Conservation (phyloP, 805 yeast genomes). For the Wickerhamomyces queroliae region DNA sequence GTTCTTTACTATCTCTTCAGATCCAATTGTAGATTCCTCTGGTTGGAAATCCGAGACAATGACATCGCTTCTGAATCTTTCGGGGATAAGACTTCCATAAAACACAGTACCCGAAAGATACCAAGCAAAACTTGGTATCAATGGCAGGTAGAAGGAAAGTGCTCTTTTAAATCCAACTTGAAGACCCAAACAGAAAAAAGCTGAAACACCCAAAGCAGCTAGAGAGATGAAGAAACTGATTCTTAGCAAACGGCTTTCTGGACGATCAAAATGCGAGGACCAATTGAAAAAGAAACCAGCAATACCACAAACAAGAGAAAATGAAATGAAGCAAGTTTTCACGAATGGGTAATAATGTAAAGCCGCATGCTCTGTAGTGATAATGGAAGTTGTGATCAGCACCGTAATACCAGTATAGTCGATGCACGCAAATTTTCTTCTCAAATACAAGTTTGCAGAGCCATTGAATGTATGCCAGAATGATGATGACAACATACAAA, state of each 20-base stretch:
- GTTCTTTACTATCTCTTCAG: conserved; percentile 25
- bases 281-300: conserved; percentile 79
- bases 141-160: conserved; percentile 54
- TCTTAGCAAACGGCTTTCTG: conserved; percentile 75
- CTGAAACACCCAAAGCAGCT: conserved; percentile 67
- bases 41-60: conserved; percentile 40
- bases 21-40: conserved; percentile 26
- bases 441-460: conserved; percentile 53
- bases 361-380: conserved; percentile 80
- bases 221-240: conserved; percentile 76
- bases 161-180: conserved; percentile 53
- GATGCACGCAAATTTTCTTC: conserved; percentile 82
- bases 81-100: conserved; percentile 86
- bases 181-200: conserved; percentile 50
- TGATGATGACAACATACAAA: conserved; percentile 73
- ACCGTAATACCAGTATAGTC: conserved; percentile 94
- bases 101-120: conserved; percentile 80
- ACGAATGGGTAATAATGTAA: conserved; percentile 52
- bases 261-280: conserved; percentile 88
- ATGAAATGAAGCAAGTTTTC: conserved; percentile 45
- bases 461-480: conserved; percentile 91
- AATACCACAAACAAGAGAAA: conserved; percentile 62
- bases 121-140: conserved; percentile 66
- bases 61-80: conserved; percentile 75
- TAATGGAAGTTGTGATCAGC: conserved; percentile 81